Evolutionary conservation across 1,284 basidiomycete genomes (phyloP).

Genomic region (Peniophora sp.): DNA sequence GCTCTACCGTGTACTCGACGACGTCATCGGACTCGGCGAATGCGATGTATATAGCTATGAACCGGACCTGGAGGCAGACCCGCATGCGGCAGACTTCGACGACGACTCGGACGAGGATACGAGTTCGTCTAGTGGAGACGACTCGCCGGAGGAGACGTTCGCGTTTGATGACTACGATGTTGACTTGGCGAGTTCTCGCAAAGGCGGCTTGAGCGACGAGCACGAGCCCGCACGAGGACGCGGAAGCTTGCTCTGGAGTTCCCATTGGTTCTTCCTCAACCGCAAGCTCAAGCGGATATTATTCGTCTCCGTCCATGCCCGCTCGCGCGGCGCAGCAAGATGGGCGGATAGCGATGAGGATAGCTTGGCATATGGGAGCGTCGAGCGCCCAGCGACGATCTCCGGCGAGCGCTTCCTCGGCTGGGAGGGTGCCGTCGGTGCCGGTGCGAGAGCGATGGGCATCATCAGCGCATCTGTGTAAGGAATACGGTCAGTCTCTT

Average conservation of each 20-base stretch:
- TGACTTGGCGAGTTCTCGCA: slow-evolving; percentile 38
- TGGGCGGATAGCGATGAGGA: slow-evolving; percentile 34
- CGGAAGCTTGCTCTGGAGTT: slow-evolving; percentile 92
- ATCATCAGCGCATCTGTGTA: slow-evolving; percentile 16
- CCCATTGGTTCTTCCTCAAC: slow-evolving; percentile 97
- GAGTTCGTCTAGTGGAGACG: slow-evolving; percentile 37
- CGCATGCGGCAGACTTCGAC: slow-evolving; percentile 79
- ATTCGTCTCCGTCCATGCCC: slow-evolving; percentile 92
- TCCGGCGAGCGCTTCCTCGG: slow-evolving; percentile 56
- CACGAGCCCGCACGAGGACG: slow-evolving; percentile 25
- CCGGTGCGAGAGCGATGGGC: slow-evolving; percentile 70
- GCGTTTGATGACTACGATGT: slow-evolving; percentile 77
- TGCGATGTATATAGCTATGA: slow-evolving; percentile 96
- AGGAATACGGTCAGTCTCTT: no score
- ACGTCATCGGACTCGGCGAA: slow-evolving; percentile 84
- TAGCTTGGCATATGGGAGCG: slow-evolving; percentile 26
- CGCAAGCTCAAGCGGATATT: slow-evolving; percentile 88
- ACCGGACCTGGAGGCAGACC: slow-evolving; percentile 93
- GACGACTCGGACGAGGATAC: slow-evolving; percentile 68
- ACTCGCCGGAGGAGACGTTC: slow-evolving; percentile 60
- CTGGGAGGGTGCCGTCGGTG: slow-evolving; percentile 69
- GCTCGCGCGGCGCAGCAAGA: slow-evolving; percentile 54
- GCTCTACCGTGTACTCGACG: slow-evolving; percentile 83
- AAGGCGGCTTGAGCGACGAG: slow-evolving; percentile 21
- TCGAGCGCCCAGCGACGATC: slow-evolving; percentile 18